These are phyloP conservation scores for Saccharomyces cerevisiae DNA, from an alignment of 805 yeast species.

Conservation along the genomic window DNA sequence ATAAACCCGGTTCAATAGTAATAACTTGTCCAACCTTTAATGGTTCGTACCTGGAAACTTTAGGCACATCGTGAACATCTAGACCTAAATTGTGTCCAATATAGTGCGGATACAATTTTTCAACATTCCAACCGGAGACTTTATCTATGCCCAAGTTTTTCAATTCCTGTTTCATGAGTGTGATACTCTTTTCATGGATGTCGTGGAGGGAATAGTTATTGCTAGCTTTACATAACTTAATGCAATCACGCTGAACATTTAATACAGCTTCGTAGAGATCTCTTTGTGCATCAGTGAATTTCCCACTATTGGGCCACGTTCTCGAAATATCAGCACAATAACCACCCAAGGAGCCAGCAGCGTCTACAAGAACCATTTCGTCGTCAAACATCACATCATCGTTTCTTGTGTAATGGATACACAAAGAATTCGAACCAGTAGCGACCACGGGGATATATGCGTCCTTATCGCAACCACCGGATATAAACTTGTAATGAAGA, in stretches of 20 bases:
- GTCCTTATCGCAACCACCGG: conserved; percentile 81
- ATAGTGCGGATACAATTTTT: conserved; percentile 77
- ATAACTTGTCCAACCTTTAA: conserved; percentile 69
- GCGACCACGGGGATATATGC: conserved; percentile 97
- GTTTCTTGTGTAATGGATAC: conserved; percentile 89
- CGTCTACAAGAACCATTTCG: conserved; percentile 87
- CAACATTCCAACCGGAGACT: conserved; percentile 44
- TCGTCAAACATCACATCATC: conserved; percentile 70
- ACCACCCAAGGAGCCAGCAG: conserved; percentile 90
- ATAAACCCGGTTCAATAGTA: conserved; percentile 94
- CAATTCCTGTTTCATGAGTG: conserved; percentile 52
- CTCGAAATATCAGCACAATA: conserved; percentile 94
- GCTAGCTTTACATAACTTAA: conserved; percentile 53
- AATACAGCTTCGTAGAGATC: conserved; percentile 86
- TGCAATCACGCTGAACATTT: conserved; percentile 71
- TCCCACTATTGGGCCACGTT: conserved; percentile 85
- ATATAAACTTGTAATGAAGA: conserved; percentile 71
- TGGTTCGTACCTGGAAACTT: conserved; percentile 45
- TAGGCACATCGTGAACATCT: conserved; percentile 80
- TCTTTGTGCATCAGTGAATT: conserved; percentile 66
- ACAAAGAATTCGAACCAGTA: conserved; percentile 80
- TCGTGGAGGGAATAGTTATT: conserved; percentile 55
- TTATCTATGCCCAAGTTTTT: conserved; percentile 60
- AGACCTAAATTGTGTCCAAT: conserved; percentile 93
- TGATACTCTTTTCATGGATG: conserved; percentile 63